These are phyloP conservation scores for Calocera viscosa DNA, from an alignment of 768 basidiomycete genomes.

Conservation along the genomic window DNA sequence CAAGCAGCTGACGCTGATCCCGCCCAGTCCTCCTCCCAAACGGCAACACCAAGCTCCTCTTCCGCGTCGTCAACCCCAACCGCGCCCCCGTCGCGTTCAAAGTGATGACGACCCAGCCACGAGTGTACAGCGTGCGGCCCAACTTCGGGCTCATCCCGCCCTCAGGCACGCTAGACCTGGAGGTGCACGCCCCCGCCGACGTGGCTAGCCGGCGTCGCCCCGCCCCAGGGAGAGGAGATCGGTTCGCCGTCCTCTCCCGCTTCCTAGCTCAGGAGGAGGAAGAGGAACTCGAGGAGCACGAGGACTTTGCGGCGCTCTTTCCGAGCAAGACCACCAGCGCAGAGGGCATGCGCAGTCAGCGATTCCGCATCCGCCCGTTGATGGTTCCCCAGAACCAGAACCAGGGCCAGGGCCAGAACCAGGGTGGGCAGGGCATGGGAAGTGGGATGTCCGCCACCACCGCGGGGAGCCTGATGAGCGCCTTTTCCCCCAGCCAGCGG, in stretches of 20 bases:
- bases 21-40: not conserved
- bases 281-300: not conserved
- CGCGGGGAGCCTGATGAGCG: not conserved
- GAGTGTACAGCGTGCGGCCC: not conserved
- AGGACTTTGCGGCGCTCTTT: not conserved
- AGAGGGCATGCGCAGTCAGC: not conserved
- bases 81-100: not conserved
- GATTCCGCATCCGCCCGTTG: not conserved
- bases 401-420: not conserved
- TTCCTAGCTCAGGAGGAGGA: not conserved
- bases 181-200: not conserved
- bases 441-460: not conserved
- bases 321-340: not conserved
- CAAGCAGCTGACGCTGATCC: not conserved
- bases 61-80: not conserved
- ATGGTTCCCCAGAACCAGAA: not conserved
- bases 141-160: not conserved
- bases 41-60: not conserved
- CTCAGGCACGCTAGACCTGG: not conserved
- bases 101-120: not conserved
- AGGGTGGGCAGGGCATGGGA: constrained; percentile 11
- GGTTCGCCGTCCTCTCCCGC: not conserved
- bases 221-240: not conserved
- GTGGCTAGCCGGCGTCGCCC: not conserved
- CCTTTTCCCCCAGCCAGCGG: not conserved